Percentiles rank a stretch among this genome's conserved stretches.
These are phyloP conservation scores for Boletellus ananiceps DNA, from an alignment of 768 basidiomycete species.

Conservation along the genomic window DNA sequence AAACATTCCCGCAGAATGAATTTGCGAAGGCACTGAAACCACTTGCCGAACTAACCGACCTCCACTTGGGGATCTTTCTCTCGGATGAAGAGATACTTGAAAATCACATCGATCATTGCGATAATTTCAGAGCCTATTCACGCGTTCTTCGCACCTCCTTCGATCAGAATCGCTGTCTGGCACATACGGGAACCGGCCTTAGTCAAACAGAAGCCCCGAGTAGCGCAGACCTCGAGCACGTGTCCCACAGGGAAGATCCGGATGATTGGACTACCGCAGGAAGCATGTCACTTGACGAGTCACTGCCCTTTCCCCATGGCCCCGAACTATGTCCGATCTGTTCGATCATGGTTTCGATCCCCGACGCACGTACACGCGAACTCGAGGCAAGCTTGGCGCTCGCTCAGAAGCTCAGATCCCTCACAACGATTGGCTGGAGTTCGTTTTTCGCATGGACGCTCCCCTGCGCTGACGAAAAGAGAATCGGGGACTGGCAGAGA, in stretches of 20 bases:
- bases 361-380: conserved; percentile 40
- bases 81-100: conserved; percentile 50
- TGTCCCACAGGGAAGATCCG: conserved; percentile 20
- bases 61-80: conserved; percentile 62
- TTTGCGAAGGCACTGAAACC: conserved; percentile 44
- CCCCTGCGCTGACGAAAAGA: conserved; percentile 12
- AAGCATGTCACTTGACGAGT: conserved; percentile 5
- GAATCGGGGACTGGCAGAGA: conserved; percentile 20
- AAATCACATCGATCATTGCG: conserved; percentile 35
- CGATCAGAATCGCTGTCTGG: conserved; percentile 2
- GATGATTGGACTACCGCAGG: background rate
- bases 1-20: conserved; percentile 31
- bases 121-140: conserved; percentile 22
- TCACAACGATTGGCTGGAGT: conserved; percentile 49
- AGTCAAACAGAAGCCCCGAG: conserved; percentile 24
- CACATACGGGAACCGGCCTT: conserved; percentile 10
- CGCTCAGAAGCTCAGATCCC: conserved; percentile 39
- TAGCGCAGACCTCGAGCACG: conserved; percentile 2
- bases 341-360: conserved; percentile 18
- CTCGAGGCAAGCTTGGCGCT: conserved; percentile 44
- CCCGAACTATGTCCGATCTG: conserved; percentile 38
- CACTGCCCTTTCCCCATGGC: conserved; percentile 27
- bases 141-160: conserved; percentile 11
- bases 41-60: conserved; percentile 42
- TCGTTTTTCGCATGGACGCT: conserved; percentile 38